phyloP scores from a whole-genome alignment of 345 rosid species.

The Lepidium didymum region DNA sequence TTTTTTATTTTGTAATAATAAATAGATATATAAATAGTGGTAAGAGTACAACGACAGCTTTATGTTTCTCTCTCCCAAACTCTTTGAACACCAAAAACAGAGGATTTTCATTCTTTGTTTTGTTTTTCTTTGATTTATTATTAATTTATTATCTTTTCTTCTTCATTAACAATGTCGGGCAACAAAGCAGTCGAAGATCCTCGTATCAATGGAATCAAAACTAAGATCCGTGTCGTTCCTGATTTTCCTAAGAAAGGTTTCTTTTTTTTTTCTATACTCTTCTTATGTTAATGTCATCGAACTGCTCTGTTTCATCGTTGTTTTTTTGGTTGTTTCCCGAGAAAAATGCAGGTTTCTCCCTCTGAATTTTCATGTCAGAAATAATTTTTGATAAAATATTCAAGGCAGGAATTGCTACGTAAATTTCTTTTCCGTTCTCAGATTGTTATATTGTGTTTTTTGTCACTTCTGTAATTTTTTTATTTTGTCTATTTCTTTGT shows the following conservation, averaged over 20 bases:
- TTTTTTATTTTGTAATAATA: too few relatives aligned
- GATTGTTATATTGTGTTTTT: too few relatives aligned
- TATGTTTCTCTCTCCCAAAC: constrained; percentile 7
- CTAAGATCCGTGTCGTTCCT: constrained; percentile 82
- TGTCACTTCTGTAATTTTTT: too few relatives aligned
- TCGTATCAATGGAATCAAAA: constrained; percentile 65
- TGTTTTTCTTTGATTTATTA: neutral
- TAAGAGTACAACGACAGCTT: constrained; percentile 6
- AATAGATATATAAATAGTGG: constrained; percentile 24
- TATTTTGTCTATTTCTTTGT: too few relatives aligned
- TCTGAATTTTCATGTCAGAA: constrained; percentile 4
- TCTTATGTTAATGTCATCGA: neutral
- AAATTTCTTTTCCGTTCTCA: too few relatives aligned
- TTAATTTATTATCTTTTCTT: neutral
- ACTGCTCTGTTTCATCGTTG: constrained; percentile 1
- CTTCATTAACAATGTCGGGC: constrained; percentile 56
- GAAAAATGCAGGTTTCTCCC: constrained; percentile 3
- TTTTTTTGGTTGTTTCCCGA: neutral
- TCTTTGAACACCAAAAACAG: neutral
- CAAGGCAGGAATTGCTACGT: too few relatives aligned
- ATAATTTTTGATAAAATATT: neutral
- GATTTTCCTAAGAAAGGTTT: constrained; percentile 77
- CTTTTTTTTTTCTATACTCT: neutral
- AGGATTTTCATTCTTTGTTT: neutral
- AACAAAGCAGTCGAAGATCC: constrained; percentile 50